Percentiles rank a stretch among this genome's conserved stretches.
These are phyloP conservation scores for Fomes fomentarius DNA, from an alignment of 1,284 basidiomycete genomes.

Conservation along the genomic window DNA sequence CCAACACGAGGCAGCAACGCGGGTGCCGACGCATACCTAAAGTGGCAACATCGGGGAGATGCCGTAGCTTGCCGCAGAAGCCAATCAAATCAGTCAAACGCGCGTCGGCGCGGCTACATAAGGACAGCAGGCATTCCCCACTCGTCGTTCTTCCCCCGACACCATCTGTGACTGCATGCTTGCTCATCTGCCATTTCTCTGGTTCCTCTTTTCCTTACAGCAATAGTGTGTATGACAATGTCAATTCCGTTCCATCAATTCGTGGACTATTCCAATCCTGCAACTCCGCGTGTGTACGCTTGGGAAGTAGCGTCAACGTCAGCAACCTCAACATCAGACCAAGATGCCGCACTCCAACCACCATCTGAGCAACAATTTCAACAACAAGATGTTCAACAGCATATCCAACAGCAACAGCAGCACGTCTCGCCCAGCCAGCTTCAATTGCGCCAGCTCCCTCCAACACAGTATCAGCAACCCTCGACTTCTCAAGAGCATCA, in stretches of 20 bases:
- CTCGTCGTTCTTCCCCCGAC: constrained; percentile 7
- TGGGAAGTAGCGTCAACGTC: constrained; percentile 28
- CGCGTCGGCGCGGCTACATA: constrained; percentile 24
- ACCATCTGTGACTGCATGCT: too few species aligned
- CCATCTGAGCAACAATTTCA: too few species aligned
- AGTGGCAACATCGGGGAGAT: background rate
- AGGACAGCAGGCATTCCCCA: constrained; percentile 3
- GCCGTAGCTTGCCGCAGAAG: background rate
- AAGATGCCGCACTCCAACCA: constrained; percentile 24
- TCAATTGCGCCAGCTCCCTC: constrained; percentile 10
- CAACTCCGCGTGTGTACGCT: constrained; percentile 28
- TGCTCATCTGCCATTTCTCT: constrained; percentile 3
- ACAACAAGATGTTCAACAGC: constrained; percentile 15
- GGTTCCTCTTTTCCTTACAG: constrained; percentile 6
- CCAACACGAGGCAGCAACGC: constrained; percentile 1
- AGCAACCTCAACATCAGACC: constrained; percentile 20
- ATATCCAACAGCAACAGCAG: constrained; percentile 14
- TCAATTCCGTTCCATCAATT: constrained; percentile 26
- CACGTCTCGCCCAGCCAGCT: constrained; percentile 8
- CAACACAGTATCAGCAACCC: constrained; percentile 7
- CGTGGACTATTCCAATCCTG: constrained; percentile 27
- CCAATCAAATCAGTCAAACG: constrained; percentile 8
- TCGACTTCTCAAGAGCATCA: constrained; percentile 4
- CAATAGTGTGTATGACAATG: constrained; percentile 24
- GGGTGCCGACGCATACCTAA: background rate